phyloP scores from a whole-genome alignment of 2,329 filamentous ascomycete genomes.

The Waltergamsia citrina region DNA sequence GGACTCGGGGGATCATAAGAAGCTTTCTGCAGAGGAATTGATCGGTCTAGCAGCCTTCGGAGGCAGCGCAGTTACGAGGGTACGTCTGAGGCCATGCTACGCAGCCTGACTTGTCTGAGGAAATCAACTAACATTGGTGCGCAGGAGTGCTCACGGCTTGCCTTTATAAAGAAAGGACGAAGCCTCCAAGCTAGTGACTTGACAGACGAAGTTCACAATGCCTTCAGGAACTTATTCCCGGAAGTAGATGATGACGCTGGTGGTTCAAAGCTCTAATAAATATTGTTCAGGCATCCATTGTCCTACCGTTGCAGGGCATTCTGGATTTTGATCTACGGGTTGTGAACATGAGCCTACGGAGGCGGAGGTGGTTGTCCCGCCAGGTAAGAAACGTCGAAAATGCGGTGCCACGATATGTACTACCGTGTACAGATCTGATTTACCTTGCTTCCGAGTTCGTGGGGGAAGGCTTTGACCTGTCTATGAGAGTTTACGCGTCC shows the following conservation, averaged over 20 bases:
- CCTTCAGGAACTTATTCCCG: conserved; percentile 74
- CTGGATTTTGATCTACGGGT: too few species aligned
- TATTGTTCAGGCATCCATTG: too few species aligned
- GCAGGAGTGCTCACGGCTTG: conserved; percentile 73
- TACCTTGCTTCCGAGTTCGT: background rate
- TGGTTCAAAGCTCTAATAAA: conserved; percentile 24
- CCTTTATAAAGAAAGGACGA: conserved; percentile 77
- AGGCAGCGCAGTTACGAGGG: conserved; percentile 78
- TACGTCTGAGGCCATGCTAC: conserved; percentile 24
- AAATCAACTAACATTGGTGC: background rate
- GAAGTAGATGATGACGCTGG: conserved; percentile 43
- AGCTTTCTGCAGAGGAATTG: conserved; percentile 45
- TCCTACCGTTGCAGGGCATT: too few species aligned
- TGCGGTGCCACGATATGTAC: too few species aligned
- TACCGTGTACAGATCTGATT: too few species aligned
- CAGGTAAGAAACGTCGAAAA: too few species aligned
- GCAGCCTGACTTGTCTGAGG: background rate
- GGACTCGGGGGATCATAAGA: conserved; percentile 41
- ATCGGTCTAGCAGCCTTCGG: conserved; percentile 76
- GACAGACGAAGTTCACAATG: conserved; percentile 78
- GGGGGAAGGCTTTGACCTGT: too few species aligned
- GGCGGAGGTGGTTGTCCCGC: too few species aligned
- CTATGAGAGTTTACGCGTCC: too few species aligned
- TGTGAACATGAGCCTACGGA: too few species aligned
- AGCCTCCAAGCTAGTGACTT: conserved; percentile 88